Evolutionary conservation across 1,284 basidiomycete species (phyloP).

Genomic region (Pterula multifida): DNA sequence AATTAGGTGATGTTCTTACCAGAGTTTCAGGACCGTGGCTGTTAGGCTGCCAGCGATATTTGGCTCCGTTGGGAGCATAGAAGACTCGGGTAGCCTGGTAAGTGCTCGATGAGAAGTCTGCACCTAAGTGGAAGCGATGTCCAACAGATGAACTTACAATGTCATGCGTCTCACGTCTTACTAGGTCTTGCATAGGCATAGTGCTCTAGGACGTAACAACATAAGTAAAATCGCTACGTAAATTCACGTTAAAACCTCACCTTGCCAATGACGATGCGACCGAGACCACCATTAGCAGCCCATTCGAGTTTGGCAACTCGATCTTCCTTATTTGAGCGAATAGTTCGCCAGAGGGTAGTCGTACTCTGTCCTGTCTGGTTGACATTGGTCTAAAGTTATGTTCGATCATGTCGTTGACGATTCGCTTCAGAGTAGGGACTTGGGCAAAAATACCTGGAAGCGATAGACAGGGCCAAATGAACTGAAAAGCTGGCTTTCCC

Average conservation of each 20-base stretch:
- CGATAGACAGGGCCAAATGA: constrained; percentile 71
- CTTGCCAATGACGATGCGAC: constrained; percentile 73
- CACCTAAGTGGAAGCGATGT: constrained; percentile 12
- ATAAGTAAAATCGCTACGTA: constrained; percentile 2
- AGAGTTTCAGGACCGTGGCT: constrained; percentile 44
- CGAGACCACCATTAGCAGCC: constrained; percentile 65
- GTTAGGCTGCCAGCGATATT: constrained; percentile 66
- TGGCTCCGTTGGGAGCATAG: constrained; percentile 68
- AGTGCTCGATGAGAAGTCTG: constrained; percentile 7
- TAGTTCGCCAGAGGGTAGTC: constrained; percentile 64
- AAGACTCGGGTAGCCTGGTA: constrained; percentile 52
- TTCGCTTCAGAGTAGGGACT: constrained; percentile 2
- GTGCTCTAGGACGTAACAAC: constrained; percentile 35
- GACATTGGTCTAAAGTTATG: constrained; percentile 63
- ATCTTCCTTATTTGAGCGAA: constrained; percentile 72
- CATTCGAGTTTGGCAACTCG: constrained; percentile 78
- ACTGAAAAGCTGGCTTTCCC: constrained; percentile 71
- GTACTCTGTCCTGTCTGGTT: constrained; percentile 50
- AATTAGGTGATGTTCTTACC: constrained; percentile 39
- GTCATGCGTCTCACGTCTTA: constrained; percentile 47
- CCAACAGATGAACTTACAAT: constrained; percentile 30
- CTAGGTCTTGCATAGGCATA: constrained; percentile 69
- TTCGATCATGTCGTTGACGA: constrained; percentile 10
- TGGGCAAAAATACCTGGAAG: constrained; percentile 41
- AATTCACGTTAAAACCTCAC: constrained; percentile 22